Percentiles rank a stretch among this genome's conserved stretches.
Conservation (phyloP, 768 basidiomycete genomes). For the Scleroderma citrinum region DNA sequence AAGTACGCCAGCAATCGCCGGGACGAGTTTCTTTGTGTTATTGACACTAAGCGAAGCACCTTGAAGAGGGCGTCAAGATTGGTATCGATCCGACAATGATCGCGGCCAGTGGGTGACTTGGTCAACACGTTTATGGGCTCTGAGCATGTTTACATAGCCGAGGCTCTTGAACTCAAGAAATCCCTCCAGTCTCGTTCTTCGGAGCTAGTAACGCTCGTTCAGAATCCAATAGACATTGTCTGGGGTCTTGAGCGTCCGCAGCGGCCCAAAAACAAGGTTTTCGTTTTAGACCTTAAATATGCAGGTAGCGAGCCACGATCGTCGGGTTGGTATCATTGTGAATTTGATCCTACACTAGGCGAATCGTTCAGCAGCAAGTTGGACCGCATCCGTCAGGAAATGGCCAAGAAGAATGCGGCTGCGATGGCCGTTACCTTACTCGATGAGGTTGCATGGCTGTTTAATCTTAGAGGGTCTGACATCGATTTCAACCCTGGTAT, state of each 20-base stretch:
- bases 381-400: conserved; percentile 52
- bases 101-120: conserved; percentile 43
- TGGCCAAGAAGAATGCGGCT: conserved; percentile 47
- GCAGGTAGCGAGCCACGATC: conserved; percentile 40
- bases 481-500: conserved; percentile 81
- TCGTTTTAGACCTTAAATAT: conserved; percentile 68
- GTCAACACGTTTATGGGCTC: conserved; percentile 8
- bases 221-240: conserved; percentile 75
- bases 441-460: conserved; percentile 93
- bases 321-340: neutral
- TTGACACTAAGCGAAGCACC: conserved; percentile 37
- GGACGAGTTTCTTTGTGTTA: neutral
- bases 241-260: conserved; percentile 67
- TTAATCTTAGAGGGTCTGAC: conserved; percentile 88
- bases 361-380: conserved; percentile 66
- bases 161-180: conserved; percentile 58
- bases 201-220: conserved; percentile 53
- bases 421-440: conserved; percentile 82
- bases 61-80: conserved; percentile 56
- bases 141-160: conserved; percentile 34
- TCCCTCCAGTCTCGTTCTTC: conserved; percentile 51
- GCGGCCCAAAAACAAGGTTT: conserved; percentile 61
- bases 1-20: conserved; percentile 36
- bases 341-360: conserved; percentile 32
- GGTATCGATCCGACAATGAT: conserved; percentile 83